Base-by-base conservation (phyloP, 2,329 filamentous ascomycete genomes). In the Aspergillus fumigatus region DNA sequence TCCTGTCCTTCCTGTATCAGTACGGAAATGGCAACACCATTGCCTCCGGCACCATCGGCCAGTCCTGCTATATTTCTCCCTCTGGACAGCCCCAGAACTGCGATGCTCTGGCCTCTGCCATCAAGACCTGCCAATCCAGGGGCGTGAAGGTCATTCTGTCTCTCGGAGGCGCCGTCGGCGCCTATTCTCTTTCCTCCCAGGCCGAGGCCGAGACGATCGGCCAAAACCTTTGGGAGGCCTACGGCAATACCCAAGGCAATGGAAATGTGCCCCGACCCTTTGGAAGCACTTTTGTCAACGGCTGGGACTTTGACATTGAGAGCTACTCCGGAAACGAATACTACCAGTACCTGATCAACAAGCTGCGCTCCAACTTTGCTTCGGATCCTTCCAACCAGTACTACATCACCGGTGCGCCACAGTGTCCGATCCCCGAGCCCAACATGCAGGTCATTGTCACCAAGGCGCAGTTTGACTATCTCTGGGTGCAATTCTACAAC, bases 271-370 rank as follows among this genome's bases (percentile, higher is more conserved):
- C 60, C 5, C 59, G 62, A 17, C 62, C 60, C 5, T 64, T 64
- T 32, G 62, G 62, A 8, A 32, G 32, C 6, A 54, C 57, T 14
- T 61, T 77, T 3, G 76, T 84, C 32, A 79, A 84, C 61, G 79
- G 80, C 17, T 83, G 78, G 65, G 80, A 83, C 62, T 77, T 81
- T 52, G 80, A 82, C 56, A 75, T 81, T 40, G 80, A 82, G 66
- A 63, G 61, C 55, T 62, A 67, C 50, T 51, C 65, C 23, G 73
- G 72, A 14, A 74, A 69, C 62, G 60, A 69, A 38, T 72, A 71
- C 55, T 75, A 76, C 56, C 71, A 68, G 26, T 62, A 61, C 43
- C 47, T 64, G 25, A 57, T 64, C 23, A 41, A 19, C n/a, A 54
- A 17, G 7, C 65, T 74, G 23, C 74, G 70, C 35, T 63, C 62